Conservation (phyloP, 768 basidiomycete species). For the Termitomyces sp. region DNA sequence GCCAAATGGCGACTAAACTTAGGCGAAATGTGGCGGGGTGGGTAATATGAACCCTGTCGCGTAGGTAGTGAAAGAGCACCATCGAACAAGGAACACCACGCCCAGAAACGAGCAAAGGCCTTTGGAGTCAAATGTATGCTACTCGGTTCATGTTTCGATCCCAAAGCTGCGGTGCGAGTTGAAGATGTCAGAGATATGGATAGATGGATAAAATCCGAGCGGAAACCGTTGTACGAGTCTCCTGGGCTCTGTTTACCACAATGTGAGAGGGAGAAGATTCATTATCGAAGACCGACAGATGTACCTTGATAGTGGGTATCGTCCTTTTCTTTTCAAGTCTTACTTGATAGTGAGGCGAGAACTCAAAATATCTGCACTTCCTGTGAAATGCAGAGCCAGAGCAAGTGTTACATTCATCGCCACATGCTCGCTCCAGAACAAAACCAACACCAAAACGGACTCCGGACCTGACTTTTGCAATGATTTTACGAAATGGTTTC, state of each 20-base stretch:
- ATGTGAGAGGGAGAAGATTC: background rate
- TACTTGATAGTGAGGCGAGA: slow-evolving; percentile 76
- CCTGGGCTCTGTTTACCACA: slow-evolving; percentile 27
- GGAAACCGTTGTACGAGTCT: slow-evolving; percentile 85
- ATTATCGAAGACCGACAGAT: slow-evolving; percentile 25
- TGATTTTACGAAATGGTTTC: slow-evolving; percentile 56
- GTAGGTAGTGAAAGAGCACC: slow-evolving; percentile 73
- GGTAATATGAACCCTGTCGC: slow-evolving; percentile 82
- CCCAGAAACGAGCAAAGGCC: slow-evolving; percentile 83
- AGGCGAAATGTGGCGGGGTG: slow-evolving; percentile 63
- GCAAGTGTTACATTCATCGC: slow-evolving; percentile 58
- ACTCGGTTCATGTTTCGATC: slow-evolving; percentile 36
- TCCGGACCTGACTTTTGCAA: slow-evolving; percentile 79
- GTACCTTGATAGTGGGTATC: slow-evolving; percentile 41
- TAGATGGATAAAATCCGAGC: slow-evolving; percentile 91
- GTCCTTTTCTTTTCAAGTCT: slow-evolving; percentile 45
- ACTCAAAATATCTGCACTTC: slow-evolving; percentile 75
- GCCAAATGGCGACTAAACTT: slow-evolving; percentile 87
- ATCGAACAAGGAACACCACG: slow-evolving; percentile 89
- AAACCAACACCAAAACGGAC: slow-evolving; percentile 85
- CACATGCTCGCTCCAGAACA: slow-evolving; percentile 78
- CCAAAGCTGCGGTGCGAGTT: slow-evolving; percentile 22
- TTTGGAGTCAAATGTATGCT: slow-evolving; percentile 84
- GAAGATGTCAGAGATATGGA: slow-evolving; percentile 80
- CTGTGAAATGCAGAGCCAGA: slow-evolving; percentile 60